Evolutionary conservation across 371 early-diverging fungal species (phyloP).

Genomic region (Syncephalastrum contaminatum): DNA sequence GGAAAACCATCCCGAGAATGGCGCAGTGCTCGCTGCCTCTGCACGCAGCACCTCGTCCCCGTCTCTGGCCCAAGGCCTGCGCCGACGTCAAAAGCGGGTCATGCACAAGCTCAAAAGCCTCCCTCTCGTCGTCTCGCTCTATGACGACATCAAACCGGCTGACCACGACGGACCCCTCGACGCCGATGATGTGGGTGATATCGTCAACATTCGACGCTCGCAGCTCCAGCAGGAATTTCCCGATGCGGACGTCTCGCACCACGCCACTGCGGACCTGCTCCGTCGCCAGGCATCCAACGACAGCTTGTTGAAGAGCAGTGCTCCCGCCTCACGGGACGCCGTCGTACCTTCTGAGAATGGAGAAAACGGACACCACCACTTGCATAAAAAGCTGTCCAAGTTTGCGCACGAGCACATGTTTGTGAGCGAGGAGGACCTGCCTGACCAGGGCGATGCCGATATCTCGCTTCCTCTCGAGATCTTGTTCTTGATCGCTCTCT

Average conservation of each 20-base stretch:
- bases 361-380: conserved; percentile 17
- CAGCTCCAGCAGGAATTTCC: conserved; percentile 29
- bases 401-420: conserved; percentile 12
- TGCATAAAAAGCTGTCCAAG: too few species aligned
- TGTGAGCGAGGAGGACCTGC: conserved; percentile 38
- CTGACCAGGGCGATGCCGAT: conserved; percentile 40
- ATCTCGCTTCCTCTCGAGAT: conserved; percentile 62
- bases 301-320: not conserved
- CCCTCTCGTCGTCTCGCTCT: conserved; percentile 16
- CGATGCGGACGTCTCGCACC: conserved; percentile 21
- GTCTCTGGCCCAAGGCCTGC: not conserved
- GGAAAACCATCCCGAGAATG: too few species aligned
- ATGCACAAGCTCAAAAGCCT: conserved; percentile 8
- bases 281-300: not conserved
- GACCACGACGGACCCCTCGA: conserved; percentile 23
- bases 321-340: not conserved
- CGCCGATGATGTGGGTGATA: conserved; percentile 32
- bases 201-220: conserved; percentile 33
- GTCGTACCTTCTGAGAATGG: not conserved
- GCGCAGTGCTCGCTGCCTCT: conserved; percentile 1
- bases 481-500: conserved; percentile 51
- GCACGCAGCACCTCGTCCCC: not conserved
- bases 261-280: conserved; percentile 16
- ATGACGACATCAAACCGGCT: conserved; percentile 25
- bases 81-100: not conserved